These are phyloP conservation scores for Talaromyces proteolyticus DNA, from an alignment of 495 filamentous ascomycete genomes.

Conservation along the genomic window DNA sequence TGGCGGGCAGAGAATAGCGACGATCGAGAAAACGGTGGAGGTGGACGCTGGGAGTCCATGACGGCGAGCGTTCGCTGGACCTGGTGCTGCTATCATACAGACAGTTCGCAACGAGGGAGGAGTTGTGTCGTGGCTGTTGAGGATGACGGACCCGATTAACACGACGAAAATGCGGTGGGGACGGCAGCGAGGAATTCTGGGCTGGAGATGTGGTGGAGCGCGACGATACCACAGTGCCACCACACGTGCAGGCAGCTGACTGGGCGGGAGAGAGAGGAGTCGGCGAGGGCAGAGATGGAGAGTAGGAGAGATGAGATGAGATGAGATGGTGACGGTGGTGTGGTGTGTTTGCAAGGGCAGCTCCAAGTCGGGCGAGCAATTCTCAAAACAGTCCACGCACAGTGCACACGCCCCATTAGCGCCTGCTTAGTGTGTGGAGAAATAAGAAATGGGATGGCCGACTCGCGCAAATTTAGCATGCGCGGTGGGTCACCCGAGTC, in stretches of 20 bases:
- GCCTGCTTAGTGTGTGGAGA: no score
- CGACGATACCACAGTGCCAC: no score
- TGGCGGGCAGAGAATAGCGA: conserved; percentile 17
- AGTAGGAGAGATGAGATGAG: neutral
- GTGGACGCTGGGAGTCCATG: neutral
- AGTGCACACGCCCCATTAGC: no score
- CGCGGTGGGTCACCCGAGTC: no score
- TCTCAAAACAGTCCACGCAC: no score
- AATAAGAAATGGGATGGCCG: no score
- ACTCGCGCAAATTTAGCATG: no score
- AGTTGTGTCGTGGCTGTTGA: neutral
- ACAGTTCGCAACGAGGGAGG: no score
- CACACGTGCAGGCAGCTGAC: neutral
- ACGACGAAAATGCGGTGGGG: neutral
- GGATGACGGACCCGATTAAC: neutral
- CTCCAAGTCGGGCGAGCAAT: no score
- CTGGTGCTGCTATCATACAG: no score
- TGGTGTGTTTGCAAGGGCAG: no score
- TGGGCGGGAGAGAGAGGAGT: neutral
- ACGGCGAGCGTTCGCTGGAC: neutral
- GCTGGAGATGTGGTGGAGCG: neutral
- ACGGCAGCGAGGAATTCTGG: neutral
- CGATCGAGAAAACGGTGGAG: conserved; percentile 14
- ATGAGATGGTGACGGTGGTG: neutral
- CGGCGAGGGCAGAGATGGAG: neutral